A percentile compares a stretch with the other conserved stretches of the same genome.
These are phyloP conservation scores for Dactylorhiza incarnata DNA, from an alignment of 106 monocot species.

Conservation along the genomic window DNA sequence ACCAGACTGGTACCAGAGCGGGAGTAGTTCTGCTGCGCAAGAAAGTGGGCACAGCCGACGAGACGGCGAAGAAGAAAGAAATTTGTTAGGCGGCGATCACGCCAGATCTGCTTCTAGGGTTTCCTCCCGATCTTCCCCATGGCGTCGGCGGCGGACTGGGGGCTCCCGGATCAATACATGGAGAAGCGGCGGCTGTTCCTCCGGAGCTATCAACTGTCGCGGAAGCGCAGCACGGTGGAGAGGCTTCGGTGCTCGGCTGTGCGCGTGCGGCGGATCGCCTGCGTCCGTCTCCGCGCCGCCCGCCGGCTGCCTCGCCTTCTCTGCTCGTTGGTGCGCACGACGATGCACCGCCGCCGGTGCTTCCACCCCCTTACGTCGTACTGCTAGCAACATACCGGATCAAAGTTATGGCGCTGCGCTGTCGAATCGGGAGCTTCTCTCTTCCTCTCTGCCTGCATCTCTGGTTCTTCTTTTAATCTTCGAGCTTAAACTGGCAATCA, in stretches of 20 bases:
- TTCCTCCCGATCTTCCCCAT: background rate
- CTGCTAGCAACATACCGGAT: background rate
- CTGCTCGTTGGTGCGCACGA: conserved; percentile 4
- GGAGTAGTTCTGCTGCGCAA: background rate
- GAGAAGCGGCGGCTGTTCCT: conserved; percentile 65
- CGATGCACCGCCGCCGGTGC: background rate
- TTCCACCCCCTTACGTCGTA: background rate
- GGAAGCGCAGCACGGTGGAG: conserved; percentile 14
- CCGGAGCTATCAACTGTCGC: conserved; percentile 63
- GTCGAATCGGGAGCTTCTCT: too few relatives aligned
- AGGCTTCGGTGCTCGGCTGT: conserved; percentile 18
- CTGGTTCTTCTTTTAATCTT: too few relatives aligned
- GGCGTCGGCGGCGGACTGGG: background rate
- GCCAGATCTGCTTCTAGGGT: too few relatives aligned
- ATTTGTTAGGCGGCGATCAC: too few relatives aligned
- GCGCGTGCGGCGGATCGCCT: conserved; percentile 27
- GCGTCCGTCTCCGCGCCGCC: conserved; percentile 23
- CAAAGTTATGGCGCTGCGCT: too few relatives aligned
- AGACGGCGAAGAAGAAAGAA: too few relatives aligned
- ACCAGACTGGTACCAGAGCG: background rate
- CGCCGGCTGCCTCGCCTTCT: conserved; percentile 22
- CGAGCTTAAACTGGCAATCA: too few relatives aligned
- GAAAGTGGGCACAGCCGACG: background rate
- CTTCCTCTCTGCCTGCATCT: too few relatives aligned
- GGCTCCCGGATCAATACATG: background rate